phyloP scores from a whole-genome alignment of 1,284 basidiomycete species.

The Rhodofomes roseus region DNA sequence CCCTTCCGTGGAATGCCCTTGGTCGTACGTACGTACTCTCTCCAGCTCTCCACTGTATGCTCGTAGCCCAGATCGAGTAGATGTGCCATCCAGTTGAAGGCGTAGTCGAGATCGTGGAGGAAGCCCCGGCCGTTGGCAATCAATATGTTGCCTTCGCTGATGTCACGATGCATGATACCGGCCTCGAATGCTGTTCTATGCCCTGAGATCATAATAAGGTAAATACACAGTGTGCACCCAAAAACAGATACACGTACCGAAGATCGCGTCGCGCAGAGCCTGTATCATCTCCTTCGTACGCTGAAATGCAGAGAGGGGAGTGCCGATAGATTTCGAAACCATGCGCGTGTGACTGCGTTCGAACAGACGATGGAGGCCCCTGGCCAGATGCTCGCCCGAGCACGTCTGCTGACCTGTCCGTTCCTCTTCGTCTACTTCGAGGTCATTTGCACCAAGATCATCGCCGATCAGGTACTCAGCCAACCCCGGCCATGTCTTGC shows the following conservation, averaged over 20 bases:
- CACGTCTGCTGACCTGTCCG: background rate
- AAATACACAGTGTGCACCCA: no score
- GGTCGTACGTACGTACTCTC: background rate
- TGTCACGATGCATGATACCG: conserved; percentile 12
- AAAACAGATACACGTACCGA: conserved; percentile 1
- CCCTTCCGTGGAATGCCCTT: background rate
- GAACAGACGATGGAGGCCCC: background rate
- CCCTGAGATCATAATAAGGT: background rate
- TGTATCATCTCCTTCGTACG: conserved; percentile 12
- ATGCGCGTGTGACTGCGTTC: conserved; percentile 16
- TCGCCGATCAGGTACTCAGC: background rate
- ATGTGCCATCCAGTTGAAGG: background rate
- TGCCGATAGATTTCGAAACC: conserved; percentile 9
- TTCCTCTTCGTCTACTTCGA: background rate
- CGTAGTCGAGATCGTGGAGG: background rate
- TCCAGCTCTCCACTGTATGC: background rate
- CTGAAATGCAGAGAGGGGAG: conserved; percentile 8
- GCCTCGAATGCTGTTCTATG: background rate
- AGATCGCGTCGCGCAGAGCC: conserved; percentile 10
- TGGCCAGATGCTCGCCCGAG: background rate
- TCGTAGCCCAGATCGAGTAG: background rate
- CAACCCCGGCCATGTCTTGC: background rate
- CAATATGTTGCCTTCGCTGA: conserved; percentile 13
- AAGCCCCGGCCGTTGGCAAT: conserved; percentile 1
- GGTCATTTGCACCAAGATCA: background rate